Conservation (phyloP, 164 flowering plant genomes). For the Annona cherimola region DNA sequence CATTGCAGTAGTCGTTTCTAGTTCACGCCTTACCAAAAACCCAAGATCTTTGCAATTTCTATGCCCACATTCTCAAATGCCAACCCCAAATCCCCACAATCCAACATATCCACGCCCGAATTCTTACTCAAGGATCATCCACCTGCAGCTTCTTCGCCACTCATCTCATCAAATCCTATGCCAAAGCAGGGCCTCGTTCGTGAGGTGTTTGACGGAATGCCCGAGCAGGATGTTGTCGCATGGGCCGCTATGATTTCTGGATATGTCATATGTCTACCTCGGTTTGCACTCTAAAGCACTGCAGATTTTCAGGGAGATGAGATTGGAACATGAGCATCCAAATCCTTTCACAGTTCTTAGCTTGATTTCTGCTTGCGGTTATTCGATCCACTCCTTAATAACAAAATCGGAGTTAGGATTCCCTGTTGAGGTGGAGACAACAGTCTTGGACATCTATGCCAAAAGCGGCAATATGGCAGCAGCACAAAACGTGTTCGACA, state of each 20-base stretch:
- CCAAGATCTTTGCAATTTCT: too few relatives aligned
- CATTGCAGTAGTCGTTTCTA: too few relatives aligned
- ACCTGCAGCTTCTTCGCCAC: too few relatives aligned
- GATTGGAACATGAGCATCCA: slow-evolving; percentile 16
- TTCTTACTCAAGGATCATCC: too few relatives aligned
- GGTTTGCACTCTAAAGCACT: slow-evolving; percentile 12
- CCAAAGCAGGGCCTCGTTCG: slow-evolving; percentile 11
- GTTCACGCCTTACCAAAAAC: too few relatives aligned
- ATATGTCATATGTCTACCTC: slow-evolving; percentile 6
- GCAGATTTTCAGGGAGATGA: slow-evolving; percentile 20
- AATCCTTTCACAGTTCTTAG: slow-evolving; percentile 22
- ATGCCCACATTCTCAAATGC: too few relatives aligned
- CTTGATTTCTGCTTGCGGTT: slow-evolving; percentile 19
- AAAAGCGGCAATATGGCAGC: slow-evolving; percentile 17
- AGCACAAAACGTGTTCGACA: slow-evolving; percentile 13
- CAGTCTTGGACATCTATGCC: slow-evolving; percentile 23
- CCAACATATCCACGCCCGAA: too few relatives aligned
- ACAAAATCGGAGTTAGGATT: slow-evolving; percentile 21
- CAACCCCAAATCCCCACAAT: too few relatives aligned
- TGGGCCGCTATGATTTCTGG: slow-evolving; percentile 32
- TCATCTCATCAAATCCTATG: too few relatives aligned
- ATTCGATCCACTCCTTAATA: slow-evolving; percentile 16
- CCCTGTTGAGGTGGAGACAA: slow-evolving; percentile 19
- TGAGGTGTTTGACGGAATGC: slow-evolving; percentile 25
- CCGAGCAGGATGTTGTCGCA: slow-evolving; percentile 26